Evolutionary conservation across 805 yeast genomes (phyloP).

Genomic region (Barnettozyma populi): DNA sequence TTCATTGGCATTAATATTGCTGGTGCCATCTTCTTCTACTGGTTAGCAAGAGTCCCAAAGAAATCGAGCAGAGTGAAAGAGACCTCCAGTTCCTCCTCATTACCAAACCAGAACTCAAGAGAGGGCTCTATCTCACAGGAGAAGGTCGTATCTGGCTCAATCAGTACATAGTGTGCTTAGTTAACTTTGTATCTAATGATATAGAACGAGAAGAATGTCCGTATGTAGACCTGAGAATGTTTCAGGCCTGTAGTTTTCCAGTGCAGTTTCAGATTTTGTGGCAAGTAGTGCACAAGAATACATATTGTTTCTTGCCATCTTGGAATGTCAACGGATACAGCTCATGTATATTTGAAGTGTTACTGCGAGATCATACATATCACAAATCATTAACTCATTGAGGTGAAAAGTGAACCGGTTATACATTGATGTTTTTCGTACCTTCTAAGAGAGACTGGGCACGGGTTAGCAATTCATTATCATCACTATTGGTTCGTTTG

Average conservation of each 20-base stretch:
- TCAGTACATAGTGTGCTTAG: neutral
- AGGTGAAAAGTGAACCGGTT: neutral
- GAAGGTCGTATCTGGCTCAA: constrained; percentile 38
- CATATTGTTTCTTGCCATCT: too few species aligned
- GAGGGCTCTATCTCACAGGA: neutral
- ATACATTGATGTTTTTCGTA: constrained; percentile 16
- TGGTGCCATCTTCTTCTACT: constrained; percentile 43
- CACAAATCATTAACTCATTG: too few species aligned
- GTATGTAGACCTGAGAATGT: too few species aligned
- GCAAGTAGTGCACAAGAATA: too few species aligned
- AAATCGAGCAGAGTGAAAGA: constrained; percentile 32
- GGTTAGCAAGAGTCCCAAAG: constrained; percentile 71
- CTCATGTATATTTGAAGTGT: too few species aligned
- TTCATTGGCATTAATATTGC: constrained; percentile 34
- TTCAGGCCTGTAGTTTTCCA: too few species aligned
- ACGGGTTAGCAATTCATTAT: constrained; percentile 17
- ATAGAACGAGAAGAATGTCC: too few species aligned
- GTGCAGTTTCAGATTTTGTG: too few species aligned
- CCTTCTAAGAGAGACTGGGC: constrained; percentile 25
- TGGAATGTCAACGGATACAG: too few species aligned
- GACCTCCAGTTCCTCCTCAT: neutral
- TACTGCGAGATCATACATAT: too few species aligned
- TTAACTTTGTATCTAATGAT: too few species aligned
- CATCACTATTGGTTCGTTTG: constrained; percentile 10
- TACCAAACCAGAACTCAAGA: neutral